Conservation (phyloP, 2,329 filamentous ascomycete genomes). For the Alternaria arbusti region DNA sequence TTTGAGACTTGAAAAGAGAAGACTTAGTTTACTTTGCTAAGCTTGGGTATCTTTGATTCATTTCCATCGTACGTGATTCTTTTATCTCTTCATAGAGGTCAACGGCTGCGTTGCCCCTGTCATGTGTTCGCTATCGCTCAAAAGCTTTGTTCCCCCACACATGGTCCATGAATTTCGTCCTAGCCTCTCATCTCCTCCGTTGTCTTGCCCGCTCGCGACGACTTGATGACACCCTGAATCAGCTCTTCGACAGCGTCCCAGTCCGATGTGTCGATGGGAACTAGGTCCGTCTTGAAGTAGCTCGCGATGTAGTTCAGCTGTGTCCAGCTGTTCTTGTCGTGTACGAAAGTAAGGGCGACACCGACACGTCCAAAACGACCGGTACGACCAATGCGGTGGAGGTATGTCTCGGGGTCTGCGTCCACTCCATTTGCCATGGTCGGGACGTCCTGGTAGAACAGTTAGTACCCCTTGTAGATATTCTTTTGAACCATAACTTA, state of each 20-base stretch:
- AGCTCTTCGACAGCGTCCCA: conserved; percentile 89
- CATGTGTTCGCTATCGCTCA: conserved; percentile 2
- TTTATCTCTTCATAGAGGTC: neutral
- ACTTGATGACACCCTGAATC: conserved; percentile 69
- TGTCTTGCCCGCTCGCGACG: conserved; percentile 49
- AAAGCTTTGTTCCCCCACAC: neutral
- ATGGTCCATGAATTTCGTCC: neutral
- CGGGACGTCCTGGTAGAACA: conserved; percentile 54
- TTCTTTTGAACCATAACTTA: conserved; percentile 34
- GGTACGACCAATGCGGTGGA: conserved; percentile 96
- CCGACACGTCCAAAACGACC: conserved; percentile 96
- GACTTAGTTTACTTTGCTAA: conserved; percentile 1
- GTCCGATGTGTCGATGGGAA: conserved; percentile 81
- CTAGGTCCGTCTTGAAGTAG: conserved; percentile 81
- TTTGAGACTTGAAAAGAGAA: conserved; percentile 47
- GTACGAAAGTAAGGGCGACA: conserved; percentile 93
- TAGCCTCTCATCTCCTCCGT: conserved; percentile 44
- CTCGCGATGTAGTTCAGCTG: conserved; percentile 80
- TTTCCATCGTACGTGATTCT: conserved; percentile 11
- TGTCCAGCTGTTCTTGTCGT: conserved; percentile 80
- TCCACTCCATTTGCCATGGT: conserved; percentile 63
- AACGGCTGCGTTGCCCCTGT: neutral
- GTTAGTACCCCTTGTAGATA: neutral
- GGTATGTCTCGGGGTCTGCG: conserved; percentile 92
- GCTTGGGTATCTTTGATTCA: conserved; percentile 34